Base-by-base conservation (phyloP, 305 asterid genomes). In the Ruellia speciosa region DNA sequence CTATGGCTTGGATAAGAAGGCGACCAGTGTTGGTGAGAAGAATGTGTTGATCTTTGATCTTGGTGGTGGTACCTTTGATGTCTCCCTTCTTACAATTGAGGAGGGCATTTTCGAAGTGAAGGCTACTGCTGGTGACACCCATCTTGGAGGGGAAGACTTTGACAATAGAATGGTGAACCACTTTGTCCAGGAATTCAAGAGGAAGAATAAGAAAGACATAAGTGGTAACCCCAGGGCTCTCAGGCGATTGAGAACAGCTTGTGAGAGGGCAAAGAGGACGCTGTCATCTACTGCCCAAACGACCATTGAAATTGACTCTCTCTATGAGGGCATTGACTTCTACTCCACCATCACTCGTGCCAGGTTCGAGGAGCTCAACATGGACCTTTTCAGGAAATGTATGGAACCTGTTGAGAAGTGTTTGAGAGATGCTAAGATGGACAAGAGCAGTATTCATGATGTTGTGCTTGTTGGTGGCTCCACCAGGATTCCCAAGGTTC, bases 381-480 rank as follows among this genome's bases (percentile, higher is more conserved):
- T 85, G 94, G 94, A 85, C 63, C 69, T 85, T 37, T 85, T 85
- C 67, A 74, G 87, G 35, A 82, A 82, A 66, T 85, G 94, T 34
- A 80, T 85, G 90, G 88, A 85, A 39, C 94, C 88, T 0, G 94
- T 85, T 3, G 90, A 85, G 80, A 82, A 85, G 72, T 85, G 94
- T 52, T 46, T 82, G 69, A 77, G 90, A 66, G 94, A 80, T 66
- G 90, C 94, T 0, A 82, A 80, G 81, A 82, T 85, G 94, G 90
- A 83, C 56, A 86, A 83, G 71, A 77, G 86, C 79, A 58, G 67
- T 0, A 66, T 86, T 2, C 93, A 86, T 1, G 89, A 86, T 43
- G 87, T 81, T 18, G 93, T 86, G 6, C 87, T 86, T n/a, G 93
- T 83, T 0, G 93, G 95, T 43, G 95, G 95, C 5, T 86, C 95